phyloP scores from a whole-genome alignment of 2,329 filamentous ascomycete species.

The Fusarium mangiferae region DNA sequence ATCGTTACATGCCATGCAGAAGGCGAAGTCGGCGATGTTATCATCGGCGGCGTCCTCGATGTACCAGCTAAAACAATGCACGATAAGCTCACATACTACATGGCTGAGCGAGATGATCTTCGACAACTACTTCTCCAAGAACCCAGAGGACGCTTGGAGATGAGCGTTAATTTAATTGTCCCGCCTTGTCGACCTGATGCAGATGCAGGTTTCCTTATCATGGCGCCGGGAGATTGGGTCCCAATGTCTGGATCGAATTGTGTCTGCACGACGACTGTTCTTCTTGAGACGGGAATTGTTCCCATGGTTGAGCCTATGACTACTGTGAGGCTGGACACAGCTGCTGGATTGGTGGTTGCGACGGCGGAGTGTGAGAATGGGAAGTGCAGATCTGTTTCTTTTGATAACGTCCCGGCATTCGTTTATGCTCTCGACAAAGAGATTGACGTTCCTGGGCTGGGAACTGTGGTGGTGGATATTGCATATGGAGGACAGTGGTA shows the following conservation, averaged over 20 bases:
- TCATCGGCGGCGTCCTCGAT: conserved; percentile 59
- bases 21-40: conserved; percentile 60
- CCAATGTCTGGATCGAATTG: conserved; percentile 55
- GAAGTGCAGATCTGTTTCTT: conserved; percentile 20
- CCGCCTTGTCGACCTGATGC: conserved; percentile 51
- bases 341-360: conserved; percentile 7
- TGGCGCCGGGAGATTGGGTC: conserved; percentile 34
- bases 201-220: conserved; percentile 54
- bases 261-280: conserved; percentile 55
- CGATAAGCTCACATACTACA: conserved; percentile 58
- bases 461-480: not conserved
- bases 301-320: conserved; percentile 51
- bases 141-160: conserved; percentile 3
- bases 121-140: conserved; percentile 25
- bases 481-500: conserved; percentile 23
- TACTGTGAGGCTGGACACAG: conserved; percentile 2
- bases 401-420: conserved; percentile 12
- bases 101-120: conserved; percentile 51
- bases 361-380: conserved; percentile 16
- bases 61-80: conserved; percentile 57
- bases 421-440: conserved; percentile 15
- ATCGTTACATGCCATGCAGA: conserved; percentile 53
- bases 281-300: conserved; percentile 58
- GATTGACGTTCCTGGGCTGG: not conserved
- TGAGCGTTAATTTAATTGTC: not conserved